Evolutionary conservation across 2,329 filamentous ascomycete species (phyloP).

Genomic region (Didymosphaeria variabile): DNA sequence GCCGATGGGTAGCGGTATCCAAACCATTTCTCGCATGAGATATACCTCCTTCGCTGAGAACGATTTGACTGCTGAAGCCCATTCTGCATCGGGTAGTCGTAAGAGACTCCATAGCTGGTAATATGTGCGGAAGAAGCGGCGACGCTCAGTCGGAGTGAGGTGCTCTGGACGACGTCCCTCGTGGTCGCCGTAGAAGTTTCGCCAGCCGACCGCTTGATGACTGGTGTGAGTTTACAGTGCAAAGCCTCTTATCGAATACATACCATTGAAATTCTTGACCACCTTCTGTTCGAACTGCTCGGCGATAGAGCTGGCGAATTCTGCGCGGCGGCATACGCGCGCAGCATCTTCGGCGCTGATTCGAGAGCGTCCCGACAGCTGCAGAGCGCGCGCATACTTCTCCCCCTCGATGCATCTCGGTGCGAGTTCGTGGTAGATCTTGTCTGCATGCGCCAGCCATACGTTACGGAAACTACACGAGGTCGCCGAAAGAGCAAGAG

Average conservation of each 20-base stretch:
- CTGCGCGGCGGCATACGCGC: too few relatives aligned
- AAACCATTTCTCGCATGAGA: slow-evolving; percentile 12
- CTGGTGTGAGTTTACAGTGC: too few relatives aligned
- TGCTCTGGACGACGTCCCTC: too few relatives aligned
- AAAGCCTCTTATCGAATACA: too few relatives aligned
- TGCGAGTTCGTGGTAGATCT: background rate
- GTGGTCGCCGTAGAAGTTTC: too few relatives aligned
- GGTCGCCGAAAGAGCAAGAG: too few relatives aligned
- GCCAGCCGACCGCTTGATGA: too few relatives aligned
- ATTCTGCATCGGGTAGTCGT: background rate
- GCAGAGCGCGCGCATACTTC: slow-evolving; percentile 1
- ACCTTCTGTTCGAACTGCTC: too few relatives aligned
- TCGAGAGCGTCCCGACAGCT: background rate
- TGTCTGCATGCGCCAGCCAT: background rate
- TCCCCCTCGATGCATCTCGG: background rate
- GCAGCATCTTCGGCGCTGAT: too few relatives aligned
- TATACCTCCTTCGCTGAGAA: slow-evolving; percentile 10
- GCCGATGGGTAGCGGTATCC: slow-evolving; percentile 11
- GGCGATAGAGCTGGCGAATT: too few relatives aligned
- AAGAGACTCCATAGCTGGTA: slow-evolving; percentile 15
- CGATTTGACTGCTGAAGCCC: background rate
- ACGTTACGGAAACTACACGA: background rate
- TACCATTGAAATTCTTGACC: too few relatives aligned
- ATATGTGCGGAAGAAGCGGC: slow-evolving; percentile 16
- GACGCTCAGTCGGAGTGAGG: background rate